Conservation (phyloP, 2,329 filamentous ascomycete genomes). For the Cercospora zeina region DNA sequence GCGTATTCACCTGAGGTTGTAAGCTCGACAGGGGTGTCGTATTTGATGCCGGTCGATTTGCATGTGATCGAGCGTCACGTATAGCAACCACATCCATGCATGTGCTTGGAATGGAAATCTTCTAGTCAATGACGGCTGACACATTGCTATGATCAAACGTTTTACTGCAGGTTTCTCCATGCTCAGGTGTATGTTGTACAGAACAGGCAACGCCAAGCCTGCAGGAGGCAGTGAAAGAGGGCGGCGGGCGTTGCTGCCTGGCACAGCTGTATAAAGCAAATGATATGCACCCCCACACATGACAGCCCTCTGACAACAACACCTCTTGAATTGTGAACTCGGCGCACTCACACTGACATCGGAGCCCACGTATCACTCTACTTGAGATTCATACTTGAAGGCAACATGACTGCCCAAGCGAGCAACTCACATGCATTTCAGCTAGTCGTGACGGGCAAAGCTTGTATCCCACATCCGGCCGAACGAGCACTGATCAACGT, state of each 20-base stretch:
- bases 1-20: not conserved
- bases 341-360: too few species aligned
- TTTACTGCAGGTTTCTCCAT: not conserved
- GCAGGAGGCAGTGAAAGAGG: slow-evolving; percentile 1
- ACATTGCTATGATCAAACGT: not conserved
- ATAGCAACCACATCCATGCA: not conserved
- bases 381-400: not conserved
- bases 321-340: not conserved
- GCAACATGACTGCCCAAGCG: slow-evolving; percentile 11
- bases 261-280: slow-evolving; percentile 1
- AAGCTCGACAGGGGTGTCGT: not conserved
- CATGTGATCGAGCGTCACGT: not conserved
- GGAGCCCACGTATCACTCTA: not conserved
- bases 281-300: not conserved
- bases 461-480: slow-evolving; percentile 29
- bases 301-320: not conserved
- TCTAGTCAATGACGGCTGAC: not conserved
- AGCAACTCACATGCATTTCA: slow-evolving; percentile 18
- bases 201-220: slow-evolving; percentile 1
- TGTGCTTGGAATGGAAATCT: not conserved
- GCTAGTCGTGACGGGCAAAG: slow-evolving; percentile 26
- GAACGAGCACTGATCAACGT: slow-evolving; percentile 32
- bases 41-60: slow-evolving; percentile 4
- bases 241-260: not conserved
- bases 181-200: not conserved